Conservation (phyloP, 202 grass and related monocot species). For the Eragrostis tef region DNA sequence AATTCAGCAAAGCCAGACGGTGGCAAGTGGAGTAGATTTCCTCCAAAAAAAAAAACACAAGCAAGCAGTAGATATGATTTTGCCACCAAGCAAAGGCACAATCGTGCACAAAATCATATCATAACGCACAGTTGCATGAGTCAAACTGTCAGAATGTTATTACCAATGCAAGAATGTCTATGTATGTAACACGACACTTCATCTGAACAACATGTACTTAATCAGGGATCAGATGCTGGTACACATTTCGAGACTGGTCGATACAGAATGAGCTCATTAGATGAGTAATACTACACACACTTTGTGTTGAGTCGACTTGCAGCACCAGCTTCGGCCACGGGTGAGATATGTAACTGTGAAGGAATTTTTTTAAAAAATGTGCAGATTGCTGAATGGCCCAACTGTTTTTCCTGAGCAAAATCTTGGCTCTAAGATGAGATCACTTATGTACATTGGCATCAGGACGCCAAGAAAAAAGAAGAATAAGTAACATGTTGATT, state of each 20-base stretch:
- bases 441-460: constrained; percentile 59
- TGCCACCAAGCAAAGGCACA: background rate
- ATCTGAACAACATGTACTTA: background rate
- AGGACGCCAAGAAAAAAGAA: constrained; percentile 30
- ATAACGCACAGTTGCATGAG: background rate
- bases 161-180: background rate
- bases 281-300: constrained; percentile 16
- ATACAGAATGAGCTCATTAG: too few relatives aligned
- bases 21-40: background rate
- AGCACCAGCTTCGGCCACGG: constrained; percentile 42
- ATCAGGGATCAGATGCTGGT: too few relatives aligned
- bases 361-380: background rate
- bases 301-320: constrained; percentile 38
- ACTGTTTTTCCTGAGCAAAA: constrained; percentile 64
- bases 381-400: constrained; percentile 31
- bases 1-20: background rate
- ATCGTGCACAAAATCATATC: too few relatives aligned
- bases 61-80: background rate
- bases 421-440: constrained; percentile 49
- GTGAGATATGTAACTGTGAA: constrained; percentile 40
- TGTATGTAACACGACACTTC: background rate
- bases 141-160: background rate
- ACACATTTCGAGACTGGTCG: too few relatives aligned
- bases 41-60: background rate
- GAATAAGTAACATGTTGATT: constrained; percentile 45